phyloP scores from a whole-genome alignment of 2,329 filamentous ascomycete species.

The Verticillium nonalfalfae region DNA sequence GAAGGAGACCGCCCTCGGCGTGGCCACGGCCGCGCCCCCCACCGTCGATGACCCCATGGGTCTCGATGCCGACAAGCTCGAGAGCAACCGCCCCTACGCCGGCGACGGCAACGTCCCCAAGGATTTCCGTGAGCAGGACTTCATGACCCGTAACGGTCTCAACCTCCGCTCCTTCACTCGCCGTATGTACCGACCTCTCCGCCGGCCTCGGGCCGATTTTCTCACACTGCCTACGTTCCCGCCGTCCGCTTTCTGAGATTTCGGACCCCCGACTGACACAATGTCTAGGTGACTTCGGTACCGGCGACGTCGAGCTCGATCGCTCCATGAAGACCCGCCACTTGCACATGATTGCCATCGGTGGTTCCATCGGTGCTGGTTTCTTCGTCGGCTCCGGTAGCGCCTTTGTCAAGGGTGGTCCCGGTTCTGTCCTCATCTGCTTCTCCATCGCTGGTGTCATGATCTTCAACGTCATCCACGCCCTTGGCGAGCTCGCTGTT shows the following conservation, averaged over 20 bases:
- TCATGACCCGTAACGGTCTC: conserved; percentile 29
- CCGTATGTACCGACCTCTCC: conserved; percentile 14
- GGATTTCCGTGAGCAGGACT: conserved; percentile 21
- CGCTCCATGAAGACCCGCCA: conserved; percentile 49
- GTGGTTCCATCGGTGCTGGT: conserved; percentile 55
- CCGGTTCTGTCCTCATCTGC: conserved; percentile 37
- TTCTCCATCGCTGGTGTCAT: conserved; percentile 53
- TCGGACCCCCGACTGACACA: not conserved
- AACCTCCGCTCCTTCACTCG: conserved; percentile 30
- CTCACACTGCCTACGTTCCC: no score
- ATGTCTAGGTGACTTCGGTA: conserved; percentile 5
- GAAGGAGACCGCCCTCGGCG: not conserved
- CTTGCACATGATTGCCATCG: conserved; percentile 57
- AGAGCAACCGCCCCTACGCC: conserved; percentile 1
- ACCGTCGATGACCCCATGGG: not conserved
- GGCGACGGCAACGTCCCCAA: conserved; percentile 7
- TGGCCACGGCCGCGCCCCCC: not conserved
- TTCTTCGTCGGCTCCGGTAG: conserved; percentile 56
- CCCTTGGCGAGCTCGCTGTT: conserved; percentile 55
- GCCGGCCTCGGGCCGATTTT: not conserved
- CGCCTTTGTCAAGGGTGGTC: conserved; percentile 44
- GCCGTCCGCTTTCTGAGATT: no score
- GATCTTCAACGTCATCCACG: conserved; percentile 56
- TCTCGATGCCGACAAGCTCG: conserved; percentile 13
- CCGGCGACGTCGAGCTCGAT: conserved; percentile 27